Evolutionary conservation across 2,329 filamentous ascomycete species (phyloP).

Genomic region (Trichoderma hamatum): DNA sequence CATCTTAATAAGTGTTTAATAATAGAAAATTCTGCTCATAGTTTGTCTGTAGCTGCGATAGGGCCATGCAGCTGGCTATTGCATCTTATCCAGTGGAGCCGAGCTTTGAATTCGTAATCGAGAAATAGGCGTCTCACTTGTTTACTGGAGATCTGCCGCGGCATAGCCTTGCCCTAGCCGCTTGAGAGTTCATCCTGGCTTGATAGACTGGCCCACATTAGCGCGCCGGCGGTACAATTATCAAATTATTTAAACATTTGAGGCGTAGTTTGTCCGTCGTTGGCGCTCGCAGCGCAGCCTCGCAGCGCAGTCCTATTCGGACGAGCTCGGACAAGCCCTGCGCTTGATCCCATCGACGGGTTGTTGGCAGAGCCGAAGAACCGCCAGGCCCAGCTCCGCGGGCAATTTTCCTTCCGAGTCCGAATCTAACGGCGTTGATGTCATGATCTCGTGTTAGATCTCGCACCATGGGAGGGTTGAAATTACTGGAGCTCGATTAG

Average conservation of each 20-base stretch:
- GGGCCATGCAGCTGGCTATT: neutral
- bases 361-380: neutral
- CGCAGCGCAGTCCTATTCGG: neutral
- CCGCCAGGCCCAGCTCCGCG: neutral
- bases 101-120: neutral
- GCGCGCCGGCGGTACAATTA: neutral
- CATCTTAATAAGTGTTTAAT: neutral
- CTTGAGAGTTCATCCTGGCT: neutral
- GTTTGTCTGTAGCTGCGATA: neutral
- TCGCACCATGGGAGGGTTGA: neutral
- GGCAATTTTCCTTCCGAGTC: neutral
- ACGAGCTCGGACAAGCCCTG: slow-evolving; percentile 4
- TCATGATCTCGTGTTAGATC: neutral
- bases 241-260: neutral
- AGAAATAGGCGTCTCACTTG: neutral
- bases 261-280: neutral
- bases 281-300: neutral
- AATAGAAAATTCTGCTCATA: neutral
- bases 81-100: neutral
- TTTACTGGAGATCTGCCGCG: neutral
- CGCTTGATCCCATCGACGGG: neutral
- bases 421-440: neutral
- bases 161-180: neutral
- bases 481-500: neutral
- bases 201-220: neutral